Evolutionary conservation across 2,329 filamentous ascomycete genomes (phyloP).

Genomic region (Epicoccum nigrum): DNA sequence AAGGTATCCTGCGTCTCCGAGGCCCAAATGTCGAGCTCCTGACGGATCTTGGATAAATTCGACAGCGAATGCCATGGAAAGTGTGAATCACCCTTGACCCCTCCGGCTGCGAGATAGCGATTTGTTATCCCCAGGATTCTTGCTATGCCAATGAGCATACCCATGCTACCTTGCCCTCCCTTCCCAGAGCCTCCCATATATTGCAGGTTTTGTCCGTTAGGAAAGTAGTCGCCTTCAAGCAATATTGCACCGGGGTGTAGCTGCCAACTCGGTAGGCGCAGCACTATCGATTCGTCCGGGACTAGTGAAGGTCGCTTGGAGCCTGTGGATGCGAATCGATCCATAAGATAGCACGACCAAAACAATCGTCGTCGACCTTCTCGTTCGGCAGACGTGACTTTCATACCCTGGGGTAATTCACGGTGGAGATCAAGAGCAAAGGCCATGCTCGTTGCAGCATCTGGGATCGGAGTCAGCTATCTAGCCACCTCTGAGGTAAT

Average conservation of each 20-base stretch:
- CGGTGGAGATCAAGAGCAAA: conserved; percentile 81
- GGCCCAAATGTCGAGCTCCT: conserved; percentile 85
- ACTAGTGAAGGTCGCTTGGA: conserved; percentile 83
- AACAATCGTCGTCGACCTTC: conserved; percentile 82
- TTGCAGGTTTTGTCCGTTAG: conserved; percentile 77
- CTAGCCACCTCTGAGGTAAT: background rate
- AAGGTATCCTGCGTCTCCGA: conserved; percentile 81
- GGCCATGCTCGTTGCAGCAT: conserved; percentile 79
- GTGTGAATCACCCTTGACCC: conserved; percentile 86
- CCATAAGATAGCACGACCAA: conserved; percentile 87
- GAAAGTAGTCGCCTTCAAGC: conserved; percentile 80
- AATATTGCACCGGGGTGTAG: conserved; percentile 65
- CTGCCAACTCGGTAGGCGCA: conserved; percentile 78
- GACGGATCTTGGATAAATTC: conserved; percentile 82
- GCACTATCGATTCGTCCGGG: conserved; percentile 74
- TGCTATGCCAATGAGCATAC: conserved; percentile 83
- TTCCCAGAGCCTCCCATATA: conserved; percentile 72
- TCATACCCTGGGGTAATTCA: conserved; percentile 69
- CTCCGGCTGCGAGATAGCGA: conserved; percentile 80
- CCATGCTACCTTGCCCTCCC: conserved; percentile 75
- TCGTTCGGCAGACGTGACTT: conserved; percentile 70
- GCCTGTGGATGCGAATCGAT: conserved; percentile 81
- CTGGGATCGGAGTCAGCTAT: conserved; percentile 51
- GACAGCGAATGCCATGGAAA: conserved; percentile 91
- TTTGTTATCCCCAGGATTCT: conserved; percentile 84